Evolutionary conservation across 768 basidiomycete genomes (phyloP), one percentile per base, ranked within the genome.

Genomic region (Suillus fuscotomentosus): DNA sequence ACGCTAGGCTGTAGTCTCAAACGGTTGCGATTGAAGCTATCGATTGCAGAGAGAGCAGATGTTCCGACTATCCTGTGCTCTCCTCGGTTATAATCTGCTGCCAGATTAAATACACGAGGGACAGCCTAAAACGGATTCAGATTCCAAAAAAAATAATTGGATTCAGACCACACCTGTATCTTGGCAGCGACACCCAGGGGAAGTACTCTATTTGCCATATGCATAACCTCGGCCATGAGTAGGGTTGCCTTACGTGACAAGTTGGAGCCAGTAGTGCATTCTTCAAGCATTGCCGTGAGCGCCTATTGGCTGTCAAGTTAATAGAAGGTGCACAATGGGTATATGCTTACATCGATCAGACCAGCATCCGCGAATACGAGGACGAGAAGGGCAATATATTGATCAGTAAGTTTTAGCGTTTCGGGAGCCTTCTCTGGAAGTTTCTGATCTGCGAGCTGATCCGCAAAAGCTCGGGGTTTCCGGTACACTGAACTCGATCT

Each of bases 1-100:
- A 82, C 74, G 48, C 80, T 73, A 15, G 90, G 86, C 70, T 91
- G 88, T 43, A 92, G 70, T 55, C 91, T 85, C 8, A 87, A 79
- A 63, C 86, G 85, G 75, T 97, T 95, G n/a, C 97, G 89, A 70
- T 96, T 95, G 74, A 97, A 89, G 70, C 91, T 94, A 70, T 97
- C 94, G 50, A 99, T 94, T 0, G 92, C 88, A 0, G 92, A 88
- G 60, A 99, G 79, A 0, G 95, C 88, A 3, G 91, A 85, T 15
- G 91, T 89, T 4, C 96, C 97, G 11, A 94, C 81, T 65, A 94
- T 92, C 51, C 95, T 81, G 67, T 92, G 85, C 64, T 89, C 86
- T 43, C 89, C 89, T 62, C 87, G 81, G n/a, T 81, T 78, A 68
- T 97, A 95, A 65, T 92, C 86, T 3, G 89, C 87, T 1, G 96